Base-by-base conservation (phyloP, 2,329 filamentous ascomycete species). In the Sordariomycetes sp. region DNA sequence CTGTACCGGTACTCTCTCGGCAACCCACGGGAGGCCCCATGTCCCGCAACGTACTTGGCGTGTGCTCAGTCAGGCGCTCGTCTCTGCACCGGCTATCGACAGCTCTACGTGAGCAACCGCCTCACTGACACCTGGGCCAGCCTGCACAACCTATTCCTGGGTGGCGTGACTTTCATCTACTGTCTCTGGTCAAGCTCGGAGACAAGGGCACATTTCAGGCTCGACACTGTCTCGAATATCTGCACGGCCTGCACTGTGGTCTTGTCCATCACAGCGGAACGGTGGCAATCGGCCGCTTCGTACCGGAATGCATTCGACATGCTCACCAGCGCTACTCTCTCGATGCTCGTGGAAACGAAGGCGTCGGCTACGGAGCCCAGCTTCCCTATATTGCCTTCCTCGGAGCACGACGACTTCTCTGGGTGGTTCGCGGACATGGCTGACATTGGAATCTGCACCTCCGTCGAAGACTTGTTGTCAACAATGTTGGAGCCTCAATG, bases 181-280 rank as follows among this genome's bases (percentile, higher is more conserved):
- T 57, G 53, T 32, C 41, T 58, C 8, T 47, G 43, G 45, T 14
- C 25, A 8, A 30, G 26, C 19, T 15, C 33, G 9, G 26, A 29
- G 12, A 17, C 15, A 4, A 21, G 34, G 9, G 11, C 10, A 11
- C 19, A 14, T 17, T 24, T 15, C 21, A 11, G 34, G 5, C 27
- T n/a, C 6, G 34, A 36, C 17, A 21, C 12, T 8, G 21, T 36
- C 11, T 19, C 33, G 4, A 19, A 25, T 10, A 30, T 27, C 9
- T 35, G 33, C 26, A 35, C 33, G 12, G 63, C 64, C 4, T 68
- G 63, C 46, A 66, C 62, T 1, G 55, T 63, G 2, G 63, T 68
- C 2, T 50, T 69, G 2, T 68, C 66, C 33, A 63, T 67, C 25
- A 68, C 68, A 62, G 56, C 63, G 5, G 66, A 69, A 42, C 57